Evolutionary conservation across 139 green algal species (phyloP).

Genomic region (Ulvella scutata): DNA sequence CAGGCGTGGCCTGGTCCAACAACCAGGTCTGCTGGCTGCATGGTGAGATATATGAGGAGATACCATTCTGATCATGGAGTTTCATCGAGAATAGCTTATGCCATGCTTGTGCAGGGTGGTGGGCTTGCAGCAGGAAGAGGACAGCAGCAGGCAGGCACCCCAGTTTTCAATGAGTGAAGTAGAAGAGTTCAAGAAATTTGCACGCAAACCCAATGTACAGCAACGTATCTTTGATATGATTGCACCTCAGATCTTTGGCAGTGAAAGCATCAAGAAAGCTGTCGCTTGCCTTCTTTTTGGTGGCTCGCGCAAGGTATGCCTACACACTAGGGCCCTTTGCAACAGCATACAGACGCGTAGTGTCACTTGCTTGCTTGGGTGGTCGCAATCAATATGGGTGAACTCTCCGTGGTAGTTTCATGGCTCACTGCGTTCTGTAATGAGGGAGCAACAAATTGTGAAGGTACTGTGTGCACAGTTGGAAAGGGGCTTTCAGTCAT

Average conservation of each 20-base stretch:
- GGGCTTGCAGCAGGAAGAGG: constrained; percentile 63
- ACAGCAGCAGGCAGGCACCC: constrained; percentile 24
- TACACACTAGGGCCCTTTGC: not conserved
- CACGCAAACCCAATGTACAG: constrained; percentile 45
- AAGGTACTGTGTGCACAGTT: too few species aligned
- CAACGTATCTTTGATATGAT: constrained; percentile 60
- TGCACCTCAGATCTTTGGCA: constrained; percentile 91
- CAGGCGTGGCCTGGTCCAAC: too few species aligned
- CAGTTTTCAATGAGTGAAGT: constrained; percentile 46
- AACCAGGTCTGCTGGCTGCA: too few species aligned
- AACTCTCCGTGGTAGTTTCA: too few species aligned
- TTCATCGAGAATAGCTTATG: not conserved
- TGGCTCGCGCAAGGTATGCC: constrained; percentile 68
- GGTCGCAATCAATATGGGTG: too few species aligned
- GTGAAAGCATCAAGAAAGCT: constrained; percentile 88
- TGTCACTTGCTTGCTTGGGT: too few species aligned
- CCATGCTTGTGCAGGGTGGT: constrained; percentile 62
- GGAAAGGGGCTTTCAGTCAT: too few species aligned
- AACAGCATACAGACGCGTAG: not conserved
- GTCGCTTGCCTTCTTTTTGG: constrained; percentile 93
- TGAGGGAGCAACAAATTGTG: too few species aligned
- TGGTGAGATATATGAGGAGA: too few species aligned
- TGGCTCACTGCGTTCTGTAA: too few species aligned
- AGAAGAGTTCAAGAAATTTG: constrained; percentile 74
- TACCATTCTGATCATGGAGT: not conserved